These are phyloP conservation scores for Alternaria sp. DNA, from an alignment of 2,329 filamentous ascomycete species.

Conservation along the genomic window DNA sequence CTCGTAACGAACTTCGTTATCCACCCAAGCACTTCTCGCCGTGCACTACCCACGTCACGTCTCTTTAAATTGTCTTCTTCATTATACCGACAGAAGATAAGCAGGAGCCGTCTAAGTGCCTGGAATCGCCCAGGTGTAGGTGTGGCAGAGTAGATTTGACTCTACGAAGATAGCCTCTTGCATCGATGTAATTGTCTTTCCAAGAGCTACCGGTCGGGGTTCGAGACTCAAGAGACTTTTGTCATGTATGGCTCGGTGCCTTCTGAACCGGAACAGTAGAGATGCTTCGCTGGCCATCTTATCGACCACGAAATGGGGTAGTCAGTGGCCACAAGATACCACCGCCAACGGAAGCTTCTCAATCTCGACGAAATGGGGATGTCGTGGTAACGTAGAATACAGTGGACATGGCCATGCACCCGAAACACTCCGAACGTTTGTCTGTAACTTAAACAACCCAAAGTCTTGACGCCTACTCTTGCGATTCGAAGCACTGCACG, in stretches of 20 bases:
- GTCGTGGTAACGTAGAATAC: neutral
- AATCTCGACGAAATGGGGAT: neutral
- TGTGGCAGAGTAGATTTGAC: neutral
- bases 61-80: neutral
- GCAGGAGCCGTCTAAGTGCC: neutral
- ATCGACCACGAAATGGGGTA: neutral
- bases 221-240: neutral
- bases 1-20: neutral
- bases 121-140: neutral
- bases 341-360: neutral
- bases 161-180: neutral
- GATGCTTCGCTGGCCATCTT: neutral
- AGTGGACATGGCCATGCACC: neutral
- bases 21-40: neutral
- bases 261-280: neutral
- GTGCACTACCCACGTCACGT: neutral
- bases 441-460: neutral
- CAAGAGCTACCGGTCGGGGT: neutral
- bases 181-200: neutral
- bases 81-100: neutral
- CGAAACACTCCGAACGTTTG: neutral
- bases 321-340: neutral
- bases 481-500: neutral
- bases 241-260: neutral
- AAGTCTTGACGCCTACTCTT: neutral